Base-by-base conservation (phyloP, 139 green algal species). In the Coelastrella sp. region DNA sequence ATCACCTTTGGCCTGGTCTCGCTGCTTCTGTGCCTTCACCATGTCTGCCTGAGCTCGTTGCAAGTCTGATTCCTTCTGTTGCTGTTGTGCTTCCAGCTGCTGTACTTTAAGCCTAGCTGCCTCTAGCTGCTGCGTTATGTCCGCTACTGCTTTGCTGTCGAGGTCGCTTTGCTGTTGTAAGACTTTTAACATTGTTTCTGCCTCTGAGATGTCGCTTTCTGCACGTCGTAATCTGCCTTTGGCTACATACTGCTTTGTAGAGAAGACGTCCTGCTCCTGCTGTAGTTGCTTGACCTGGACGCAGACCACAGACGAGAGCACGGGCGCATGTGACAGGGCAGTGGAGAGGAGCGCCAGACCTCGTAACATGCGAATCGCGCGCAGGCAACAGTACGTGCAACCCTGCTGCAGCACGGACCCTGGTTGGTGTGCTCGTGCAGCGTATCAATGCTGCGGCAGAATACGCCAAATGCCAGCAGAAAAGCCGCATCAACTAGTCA, bases 101-200 rank as follows among this genome's bases (percentile, higher is more conserved):
- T 83, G 59, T 32, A 90, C 87, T 66, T 87, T 87, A 1, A 87
- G 23, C 23, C 66, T 60, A 20, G 86, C 86, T 47, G 74, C 74
- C 16, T 84, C 86, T 20, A 90, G 75, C 75, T 90, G 23, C 47
- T 85, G 22, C 14, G 5, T 77, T 6, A 87, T 87, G 60, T 82
- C 86, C 64, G 58, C 16, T 20, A 79, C 22, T 13, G 87, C 16
- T 32, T 23, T 57, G n/a, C 32, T 68, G 73, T 91, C 80, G 3
- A 91, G 56, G 11, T 91, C 80, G n/a, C n/a, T 75, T 73, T 91
- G 88, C 88, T 88, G 88, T 68, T 71, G 54, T 22, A 91, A 60
- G 7, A 59, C 80, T 32, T 71, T 86, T 58, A 91, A 85, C 47
- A 91, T 80, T 5, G 17, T 73, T 80, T 83, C 80, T 17, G 57